Evolutionary conservation across 331 rosid genomes (phyloP).

Genomic region (Stylosanthes scabra): DNA sequence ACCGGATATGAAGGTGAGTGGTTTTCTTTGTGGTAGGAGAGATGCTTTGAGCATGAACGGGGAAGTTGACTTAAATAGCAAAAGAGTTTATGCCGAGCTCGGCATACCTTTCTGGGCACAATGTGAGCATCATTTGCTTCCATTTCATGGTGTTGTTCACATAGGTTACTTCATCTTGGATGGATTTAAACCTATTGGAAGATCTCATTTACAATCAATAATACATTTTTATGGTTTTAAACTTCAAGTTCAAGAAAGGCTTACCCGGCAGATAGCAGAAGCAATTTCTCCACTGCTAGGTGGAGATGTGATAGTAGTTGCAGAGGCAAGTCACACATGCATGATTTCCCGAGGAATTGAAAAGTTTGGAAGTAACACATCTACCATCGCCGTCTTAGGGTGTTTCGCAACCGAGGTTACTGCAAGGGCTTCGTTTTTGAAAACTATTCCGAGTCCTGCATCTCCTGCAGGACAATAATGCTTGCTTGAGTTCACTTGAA

Average conservation of each 20-base stretch:
- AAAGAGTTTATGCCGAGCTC: constrained; percentile 57
- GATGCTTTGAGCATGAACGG: constrained; percentile 42
- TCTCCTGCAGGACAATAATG: constrained; percentile 41
- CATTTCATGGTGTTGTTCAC: constrained; percentile 93
- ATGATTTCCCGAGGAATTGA: constrained; percentile 95
- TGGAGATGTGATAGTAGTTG: constrained; percentile 86
- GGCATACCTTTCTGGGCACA: constrained; percentile 87
- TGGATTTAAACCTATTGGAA: constrained; percentile 61
- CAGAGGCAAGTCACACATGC: constrained; percentile 93
- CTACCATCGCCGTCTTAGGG: constrained; percentile 87
- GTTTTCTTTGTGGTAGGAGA: constrained; percentile 49
- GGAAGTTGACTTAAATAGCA: constrained; percentile 41
- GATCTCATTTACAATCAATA: constrained; percentile 72
- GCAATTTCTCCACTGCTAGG: constrained; percentile 69
- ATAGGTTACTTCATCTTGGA: constrained; percentile 62
- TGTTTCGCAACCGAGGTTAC: constrained; percentile 62
- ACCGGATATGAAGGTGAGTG: constrained; percentile 72
- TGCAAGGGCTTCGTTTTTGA: constrained; percentile 72
- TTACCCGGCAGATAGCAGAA: constrained; percentile 96
- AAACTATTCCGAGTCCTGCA: constrained; percentile 65
- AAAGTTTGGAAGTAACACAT: constrained; percentile 89
- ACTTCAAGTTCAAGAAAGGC: constrained; percentile 98
- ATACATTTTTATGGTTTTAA: constrained; percentile 88
- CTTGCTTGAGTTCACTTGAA: constrained; percentile 34
- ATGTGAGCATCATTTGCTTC: constrained; percentile 96